phyloP scores from a whole-genome alignment of 2,329 filamentous ascomycete genomes.

The Beauveria varroae region DNA sequence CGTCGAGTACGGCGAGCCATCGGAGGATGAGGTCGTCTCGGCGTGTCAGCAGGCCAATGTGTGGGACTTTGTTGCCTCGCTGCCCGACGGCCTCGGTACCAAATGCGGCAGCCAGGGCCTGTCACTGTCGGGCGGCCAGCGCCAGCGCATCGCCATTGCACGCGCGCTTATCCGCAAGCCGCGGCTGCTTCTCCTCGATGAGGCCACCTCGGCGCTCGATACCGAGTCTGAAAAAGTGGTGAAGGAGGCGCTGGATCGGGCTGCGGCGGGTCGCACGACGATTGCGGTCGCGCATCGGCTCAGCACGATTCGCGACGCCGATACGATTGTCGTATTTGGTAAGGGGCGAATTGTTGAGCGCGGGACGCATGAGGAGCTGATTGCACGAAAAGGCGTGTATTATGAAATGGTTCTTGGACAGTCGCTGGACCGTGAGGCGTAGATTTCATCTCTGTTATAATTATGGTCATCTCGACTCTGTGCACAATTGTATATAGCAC shows the following conservation, averaged over 20 bases:
- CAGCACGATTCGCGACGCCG: conserved; percentile 48
- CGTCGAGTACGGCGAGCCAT: conserved; percentile 21
- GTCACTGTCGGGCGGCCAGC: conserved; percentile 64
- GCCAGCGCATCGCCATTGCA: conserved; percentile 67
- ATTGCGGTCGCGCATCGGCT: conserved; percentile 59
- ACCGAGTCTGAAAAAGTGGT: conserved; percentile 59
- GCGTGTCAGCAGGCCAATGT: conserved; percentile 49
- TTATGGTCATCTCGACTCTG: background rate
- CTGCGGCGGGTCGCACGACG: conserved; percentile 39
- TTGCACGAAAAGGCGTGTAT: conserved; percentile 41
- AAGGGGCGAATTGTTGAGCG: conserved; percentile 42
- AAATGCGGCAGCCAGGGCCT: conserved; percentile 59
- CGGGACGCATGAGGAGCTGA: conserved; percentile 54
- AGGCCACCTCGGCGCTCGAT: conserved; percentile 60
- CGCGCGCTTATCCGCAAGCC: conserved; percentile 62
- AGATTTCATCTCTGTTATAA: background rate
- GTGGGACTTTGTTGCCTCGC: conserved; percentile 45
- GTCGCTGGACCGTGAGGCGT: conserved; percentile 29
- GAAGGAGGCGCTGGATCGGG: conserved; percentile 51
- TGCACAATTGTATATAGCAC: background rate
- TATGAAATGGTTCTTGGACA: conserved; percentile 45
- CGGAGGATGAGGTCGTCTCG: conserved; percentile 33
- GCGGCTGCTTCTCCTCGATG: conserved; percentile 61
- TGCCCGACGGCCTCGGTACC: conserved; percentile 55
- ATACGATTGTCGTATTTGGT: conserved; percentile 55